Evolutionary conservation across 1,139 yeast species (phyloP).

Genomic region (Scheffersomyces insectosa): DNA sequence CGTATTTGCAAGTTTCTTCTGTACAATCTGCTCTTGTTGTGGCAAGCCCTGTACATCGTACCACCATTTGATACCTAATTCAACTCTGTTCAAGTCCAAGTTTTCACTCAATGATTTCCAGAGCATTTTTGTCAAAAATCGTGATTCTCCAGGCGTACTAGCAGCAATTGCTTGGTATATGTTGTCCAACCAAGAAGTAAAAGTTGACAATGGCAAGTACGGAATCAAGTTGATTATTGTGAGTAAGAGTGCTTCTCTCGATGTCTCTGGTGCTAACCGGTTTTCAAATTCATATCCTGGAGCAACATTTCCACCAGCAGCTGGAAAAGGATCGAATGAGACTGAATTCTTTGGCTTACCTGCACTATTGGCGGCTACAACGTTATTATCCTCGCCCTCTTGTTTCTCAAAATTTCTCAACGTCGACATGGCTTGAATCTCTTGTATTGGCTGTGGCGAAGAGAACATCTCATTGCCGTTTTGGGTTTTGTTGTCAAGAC

Average conservation of each 20-base stretch:
- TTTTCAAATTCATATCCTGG: conserved; percentile 21
- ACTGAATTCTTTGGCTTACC: conserved; percentile 35
- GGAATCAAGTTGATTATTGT: conserved; percentile 57
- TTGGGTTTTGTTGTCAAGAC: conserved; percentile 15
- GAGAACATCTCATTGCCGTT: conserved; percentile 19
- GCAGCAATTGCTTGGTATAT: conserved; percentile 41
- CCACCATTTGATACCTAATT: conserved; percentile 71
- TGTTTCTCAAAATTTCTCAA: conserved; percentile 29
- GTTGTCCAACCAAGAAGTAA: conserved; percentile 50
- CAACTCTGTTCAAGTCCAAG: conserved; percentile 60
- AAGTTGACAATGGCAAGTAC: conserved; percentile 46
- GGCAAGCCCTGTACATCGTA: conserved; percentile 29
- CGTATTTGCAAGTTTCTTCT: too few species aligned
- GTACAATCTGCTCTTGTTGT: too few species aligned
- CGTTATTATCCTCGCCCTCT: conserved; percentile 20
- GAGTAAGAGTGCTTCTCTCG: conserved; percentile 53
- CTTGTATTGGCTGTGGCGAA: conserved; percentile 43
- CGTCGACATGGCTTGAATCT: conserved; percentile 39
- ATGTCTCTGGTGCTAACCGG: conserved; percentile 38
- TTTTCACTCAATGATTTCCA: conserved; percentile 49
- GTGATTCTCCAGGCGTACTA: conserved; percentile 32
- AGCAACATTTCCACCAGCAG: conserved; percentile 8
- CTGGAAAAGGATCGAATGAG: conserved; percentile 21
- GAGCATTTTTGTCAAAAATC: conserved; percentile 28
- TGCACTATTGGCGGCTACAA: conserved; percentile 31